Evolutionary conservation across 2,329 filamentous ascomycete species (phyloP), one percentile per base, ranked within the genome.

Genomic region (Nothopassalora personata): DNA sequence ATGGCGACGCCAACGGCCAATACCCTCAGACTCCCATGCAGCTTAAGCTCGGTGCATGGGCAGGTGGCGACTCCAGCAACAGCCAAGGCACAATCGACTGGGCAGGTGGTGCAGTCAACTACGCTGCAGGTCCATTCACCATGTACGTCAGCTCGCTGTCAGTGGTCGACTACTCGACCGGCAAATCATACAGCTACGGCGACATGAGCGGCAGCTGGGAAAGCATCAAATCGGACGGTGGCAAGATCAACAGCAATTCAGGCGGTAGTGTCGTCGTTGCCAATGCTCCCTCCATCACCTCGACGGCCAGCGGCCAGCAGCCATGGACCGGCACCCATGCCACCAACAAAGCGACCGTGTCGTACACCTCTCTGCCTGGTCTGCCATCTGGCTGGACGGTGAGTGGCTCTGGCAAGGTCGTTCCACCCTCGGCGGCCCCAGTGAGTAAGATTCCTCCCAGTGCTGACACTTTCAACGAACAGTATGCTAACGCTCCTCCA

Each of bases 11-110:
- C 60, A 83, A 87, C 61, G 71, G 79, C 57, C 89, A 96, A 75
- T 99, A 95, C 72, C 94, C 94, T 7, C 94, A 99, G 77, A 91
- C 91, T 0, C 94, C 94, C 4, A 96, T 96, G 91, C 88, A 91
- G 76, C 78, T 97, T 76, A 95, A 93, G 76, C 86, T 97, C 68
- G 94, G 94, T 61, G 80, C 88, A 58, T 99, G 94, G 94, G 86
- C 90, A 55, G 94, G 91, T 70, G 94, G 94, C 67, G 94, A 97
- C 74, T 76, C 90, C 0, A 81, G 80, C 30, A 97, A 97, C 74
- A 71, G 86, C 0, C 73, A 81, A 13, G 94, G 94, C 59, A 97
- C 93, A 15, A 90, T 97, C 68, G 80, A 85, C 64, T 99, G 94
- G 94, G 90, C 94, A 58, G 84, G 88, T 57, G 94, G 94, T 13